These are phyloP conservation scores for Triticum turgidum DNA, from an alignment of 176 grass and related monocot species.

Conservation along the genomic window DNA sequence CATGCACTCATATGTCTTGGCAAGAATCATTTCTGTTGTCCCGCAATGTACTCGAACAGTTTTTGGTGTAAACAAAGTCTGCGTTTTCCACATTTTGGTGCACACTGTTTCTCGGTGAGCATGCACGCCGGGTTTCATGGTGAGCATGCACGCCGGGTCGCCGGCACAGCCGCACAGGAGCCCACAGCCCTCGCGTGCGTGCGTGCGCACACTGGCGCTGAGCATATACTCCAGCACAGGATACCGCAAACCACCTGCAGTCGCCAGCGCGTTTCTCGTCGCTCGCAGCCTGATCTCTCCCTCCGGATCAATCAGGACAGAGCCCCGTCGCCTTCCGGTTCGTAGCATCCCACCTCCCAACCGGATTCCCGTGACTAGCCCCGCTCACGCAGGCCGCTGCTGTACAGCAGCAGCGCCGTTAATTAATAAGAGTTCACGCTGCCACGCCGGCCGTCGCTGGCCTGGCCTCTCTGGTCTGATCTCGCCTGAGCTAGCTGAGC, in stretches of 20 bases:
- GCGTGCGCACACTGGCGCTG: neutral
- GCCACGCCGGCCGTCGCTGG: neutral
- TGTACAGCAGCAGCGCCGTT: neutral
- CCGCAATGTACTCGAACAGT: too few species aligned
- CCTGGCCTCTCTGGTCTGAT: neutral
- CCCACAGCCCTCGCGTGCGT: neutral
- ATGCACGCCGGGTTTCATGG: too few species aligned
- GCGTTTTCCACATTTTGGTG: too few species aligned
- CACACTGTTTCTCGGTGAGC: too few species aligned
- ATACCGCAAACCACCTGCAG: neutral
- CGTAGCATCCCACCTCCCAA: neutral
- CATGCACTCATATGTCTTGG: too few species aligned
- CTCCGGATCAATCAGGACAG: neutral
- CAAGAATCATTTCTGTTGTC: too few species aligned
- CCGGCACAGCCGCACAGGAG: neutral
- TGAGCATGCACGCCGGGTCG: neutral
- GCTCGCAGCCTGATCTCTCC: neutral
- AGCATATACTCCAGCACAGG: neutral
- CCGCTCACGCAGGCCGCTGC: too few species aligned
- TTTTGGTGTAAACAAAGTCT: too few species aligned
- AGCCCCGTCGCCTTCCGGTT: neutral
- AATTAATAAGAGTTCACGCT: slow-evolving; percentile 31
- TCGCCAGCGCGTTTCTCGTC: neutral
- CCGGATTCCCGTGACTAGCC: slow-evolving; percentile 47
- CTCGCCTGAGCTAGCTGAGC: slow-evolving; percentile 10